phyloP scores from a whole-genome alignment of 768 basidiomycete species.

The Calocybe cyanea region DNA sequence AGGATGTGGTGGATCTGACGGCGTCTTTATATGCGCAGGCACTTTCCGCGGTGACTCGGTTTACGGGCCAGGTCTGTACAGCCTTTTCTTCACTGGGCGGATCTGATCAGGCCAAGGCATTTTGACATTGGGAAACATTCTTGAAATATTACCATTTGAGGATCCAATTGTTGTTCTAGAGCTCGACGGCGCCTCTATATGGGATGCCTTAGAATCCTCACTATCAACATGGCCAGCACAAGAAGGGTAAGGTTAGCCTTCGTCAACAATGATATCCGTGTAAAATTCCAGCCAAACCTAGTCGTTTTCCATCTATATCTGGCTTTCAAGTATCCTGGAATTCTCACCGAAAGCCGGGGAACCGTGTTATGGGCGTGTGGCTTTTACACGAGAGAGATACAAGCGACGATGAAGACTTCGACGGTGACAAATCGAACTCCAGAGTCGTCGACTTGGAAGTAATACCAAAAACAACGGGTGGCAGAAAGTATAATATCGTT shows the following conservation, averaged over 20 bases:
- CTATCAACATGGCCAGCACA: constrained; percentile 82
- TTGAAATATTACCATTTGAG: constrained; percentile 87
- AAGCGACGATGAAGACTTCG: constrained; percentile 19
- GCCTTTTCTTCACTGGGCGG: not conserved
- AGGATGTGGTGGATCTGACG: constrained; percentile 66
- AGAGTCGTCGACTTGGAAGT: constrained; percentile 44
- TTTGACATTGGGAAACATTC: constrained; percentile 79
- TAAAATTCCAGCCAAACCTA: constrained; percentile 24
- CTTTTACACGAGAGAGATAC: constrained; percentile 40
- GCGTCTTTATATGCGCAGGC: constrained; percentile 78
- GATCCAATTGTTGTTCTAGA: constrained; percentile 82
- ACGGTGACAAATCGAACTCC: constrained; percentile 24
- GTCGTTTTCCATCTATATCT: constrained; percentile 86
- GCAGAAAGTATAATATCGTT: constrained; percentile 70
- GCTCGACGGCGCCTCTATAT: constrained; percentile 72
- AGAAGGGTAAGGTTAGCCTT: constrained; percentile 87
- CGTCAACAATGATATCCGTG: too few species aligned
- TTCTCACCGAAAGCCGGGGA: constrained; percentile 63
- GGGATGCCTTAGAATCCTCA: constrained; percentile 73
- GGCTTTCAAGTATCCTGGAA: constrained; percentile 88
- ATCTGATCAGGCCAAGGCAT: constrained; percentile 42
- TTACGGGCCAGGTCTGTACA: constrained; percentile 69
- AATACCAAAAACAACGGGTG: constrained; percentile 48
- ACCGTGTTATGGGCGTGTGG: constrained; percentile 74
- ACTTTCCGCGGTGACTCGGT: constrained; percentile 82